A percentile compares a stretch with the other conserved stretches of the same genome.
These are phyloP conservation scores for Mucor sp. DNA, from an alignment of 371 early-diverging fungal genomes.

Conservation along the genomic window DNA sequence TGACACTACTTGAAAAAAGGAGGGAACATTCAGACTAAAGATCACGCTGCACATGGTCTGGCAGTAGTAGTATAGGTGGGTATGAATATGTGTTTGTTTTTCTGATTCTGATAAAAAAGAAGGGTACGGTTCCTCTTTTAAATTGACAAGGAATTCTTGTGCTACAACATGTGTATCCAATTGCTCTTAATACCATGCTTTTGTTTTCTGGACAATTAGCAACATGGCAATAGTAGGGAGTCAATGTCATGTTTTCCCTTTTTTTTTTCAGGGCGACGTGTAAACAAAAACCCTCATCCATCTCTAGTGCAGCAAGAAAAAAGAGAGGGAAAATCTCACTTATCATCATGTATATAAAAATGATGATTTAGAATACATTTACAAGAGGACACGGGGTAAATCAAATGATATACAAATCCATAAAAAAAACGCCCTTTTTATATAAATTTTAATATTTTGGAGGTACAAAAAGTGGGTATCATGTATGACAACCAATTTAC, in stretches of 20 bases:
- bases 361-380: neutral
- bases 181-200: neutral
- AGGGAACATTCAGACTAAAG: neutral
- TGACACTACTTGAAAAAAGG: neutral
- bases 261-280: neutral
- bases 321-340: neutral
- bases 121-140: neutral
- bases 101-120: neutral
- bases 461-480: neutral
- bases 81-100: neutral
- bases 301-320: neutral
- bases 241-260: neutral
- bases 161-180: neutral
- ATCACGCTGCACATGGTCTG: neutral
- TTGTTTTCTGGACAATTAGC: neutral
- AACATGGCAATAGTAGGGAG: neutral
- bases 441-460: neutral
- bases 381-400: slow-evolving; percentile 1
- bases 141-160: neutral
- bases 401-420: neutral
- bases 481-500: neutral
- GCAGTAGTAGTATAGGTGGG: too few relatives aligned
- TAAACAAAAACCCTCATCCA: neutral
- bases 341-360: too few relatives aligned
- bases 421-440: neutral